Conservation (phyloP, 2,329 filamentous ascomycete species). For the Colletotrichum caudatum region DNA sequence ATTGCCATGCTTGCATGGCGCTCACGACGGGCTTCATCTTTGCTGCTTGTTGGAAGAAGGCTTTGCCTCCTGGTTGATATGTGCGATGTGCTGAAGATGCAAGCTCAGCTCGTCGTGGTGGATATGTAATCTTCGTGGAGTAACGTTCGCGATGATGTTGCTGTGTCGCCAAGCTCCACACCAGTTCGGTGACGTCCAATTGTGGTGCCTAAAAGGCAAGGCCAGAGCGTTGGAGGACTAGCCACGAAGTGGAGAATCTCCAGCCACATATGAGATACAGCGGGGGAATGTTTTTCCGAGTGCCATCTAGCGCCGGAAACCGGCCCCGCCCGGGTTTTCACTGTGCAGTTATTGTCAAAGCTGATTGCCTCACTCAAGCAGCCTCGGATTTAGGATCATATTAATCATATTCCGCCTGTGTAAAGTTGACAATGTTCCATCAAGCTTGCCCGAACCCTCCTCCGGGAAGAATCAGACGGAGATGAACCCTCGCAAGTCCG, state of each 20-base stretch:
- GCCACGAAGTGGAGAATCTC: background rate
- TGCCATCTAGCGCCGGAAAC: background rate
- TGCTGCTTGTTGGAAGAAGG: constrained; percentile 46
- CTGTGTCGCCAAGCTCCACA: constrained; percentile 34
- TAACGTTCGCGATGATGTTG: constrained; percentile 27
- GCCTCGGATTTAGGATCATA: background rate
- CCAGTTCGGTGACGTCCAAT: constrained; percentile 37
- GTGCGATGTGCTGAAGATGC: constrained; percentile 28
- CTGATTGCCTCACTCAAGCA: background rate
- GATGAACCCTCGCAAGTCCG: background rate
- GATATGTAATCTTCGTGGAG: constrained; percentile 8
- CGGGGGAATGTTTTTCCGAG: background rate
- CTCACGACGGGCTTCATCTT: constrained; percentile 95
- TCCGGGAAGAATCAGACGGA: background rate
- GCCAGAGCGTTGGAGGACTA: background rate
- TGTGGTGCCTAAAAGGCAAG: constrained; percentile 28
- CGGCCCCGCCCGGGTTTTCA: background rate
- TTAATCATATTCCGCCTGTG: background rate
- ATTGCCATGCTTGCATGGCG: constrained; percentile 93
- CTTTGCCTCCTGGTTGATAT: background rate
- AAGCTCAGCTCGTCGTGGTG: constrained; percentile 36
- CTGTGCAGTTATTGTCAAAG: background rate
- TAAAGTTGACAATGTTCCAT: too few species aligned
- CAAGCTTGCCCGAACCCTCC: too few species aligned
- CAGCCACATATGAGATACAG: background rate